Base-by-base conservation (phyloP, 768 basidiomycete species). In the Lentinula lateritia region DNA sequence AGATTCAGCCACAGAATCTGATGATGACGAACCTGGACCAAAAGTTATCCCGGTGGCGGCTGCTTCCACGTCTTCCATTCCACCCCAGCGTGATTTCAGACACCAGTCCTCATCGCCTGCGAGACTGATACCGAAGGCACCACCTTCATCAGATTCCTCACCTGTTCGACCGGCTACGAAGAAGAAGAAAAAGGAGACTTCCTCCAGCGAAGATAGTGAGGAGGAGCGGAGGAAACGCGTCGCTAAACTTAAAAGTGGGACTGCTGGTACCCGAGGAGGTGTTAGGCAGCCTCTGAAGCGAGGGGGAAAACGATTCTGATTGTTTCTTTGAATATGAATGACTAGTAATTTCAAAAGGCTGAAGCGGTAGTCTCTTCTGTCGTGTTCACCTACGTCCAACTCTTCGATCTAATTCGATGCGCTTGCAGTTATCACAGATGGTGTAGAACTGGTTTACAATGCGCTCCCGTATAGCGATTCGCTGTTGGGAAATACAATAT, bases 261-360 rank as follows among this genome's bases (percentile, higher is more conserved):
- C 68, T 52, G 68, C 70, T 46, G 66, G 71, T 53, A 64, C 64
- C 23, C 76, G 78, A 63, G 76, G 85, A 58, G 85, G 85, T 43
- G 78, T 85, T 48, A 82, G 84, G 66, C 90, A 92, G 66, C 90
- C 90, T 5, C 76, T 92, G 63, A 91, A 86, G 73, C 83, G 90
- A 65, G 87, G 87, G 39, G 88, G 86, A 35, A 89, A 84, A 70
- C 82, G 87, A 64, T 92, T 90, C 76, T 90, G 78, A 79, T 36
- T 42, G 20, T 15, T 23, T 36, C 36, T 41, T 39, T 3, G 10
- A 53, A 53, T 23, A 39, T n/a, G 13, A 53, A 8, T 20, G 52
- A 35, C 52, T 52, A 52, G 32, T 34, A 35, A 52, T 16, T 35
- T 46, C 45, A 6, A 6, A 15, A 52, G 50, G 32, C 32, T 13